Conservation (phyloP, 2,329 filamentous ascomycete genomes). For the Corynespora cassiicola region DNA sequence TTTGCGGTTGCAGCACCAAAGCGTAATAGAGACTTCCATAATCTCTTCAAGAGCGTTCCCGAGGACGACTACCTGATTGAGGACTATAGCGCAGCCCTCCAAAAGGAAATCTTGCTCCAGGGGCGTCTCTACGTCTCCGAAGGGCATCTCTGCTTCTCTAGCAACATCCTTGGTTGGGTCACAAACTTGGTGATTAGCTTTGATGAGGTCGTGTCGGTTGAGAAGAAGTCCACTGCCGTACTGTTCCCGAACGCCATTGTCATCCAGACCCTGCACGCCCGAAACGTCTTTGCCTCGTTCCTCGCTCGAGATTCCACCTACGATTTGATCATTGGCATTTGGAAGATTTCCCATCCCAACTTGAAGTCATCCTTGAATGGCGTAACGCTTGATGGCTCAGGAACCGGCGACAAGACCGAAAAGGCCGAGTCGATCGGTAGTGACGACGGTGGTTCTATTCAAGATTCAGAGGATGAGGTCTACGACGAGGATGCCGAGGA, state of each 20-base stretch:
- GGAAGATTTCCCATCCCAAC: conserved; percentile 94
- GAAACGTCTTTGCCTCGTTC: conserved; percentile 95
- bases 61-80: conserved; percentile 98
- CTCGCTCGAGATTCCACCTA: conserved; percentile 95
- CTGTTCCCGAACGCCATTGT: conserved; percentile 97
- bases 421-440: conserved; percentile 70
- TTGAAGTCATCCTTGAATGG: conserved; percentile 91
- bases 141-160: conserved; percentile 97
- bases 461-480: conserved; percentile 76
- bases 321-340: conserved; percentile 95
- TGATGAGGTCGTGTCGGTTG: conserved; percentile 94
- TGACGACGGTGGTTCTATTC: conserved; percentile 57
- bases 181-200: conserved; percentile 98
- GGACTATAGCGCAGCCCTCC: conserved; percentile 95
- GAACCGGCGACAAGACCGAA: conserved; percentile 87
- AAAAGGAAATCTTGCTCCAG: conserved; percentile 93
- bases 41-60: conserved; percentile 92
- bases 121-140: conserved; percentile 96
- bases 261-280: conserved; percentile 93
- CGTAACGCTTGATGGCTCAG: conserved; percentile 75
- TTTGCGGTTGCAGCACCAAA: conserved; percentile 97
- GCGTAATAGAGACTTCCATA: conserved; percentile 93
- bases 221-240: conserved; percentile 94
- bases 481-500: conserved; percentile 83
- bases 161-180: conserved; percentile 98